phyloP scores from a whole-genome alignment of 1,284 basidiomycete species.

The Puccinia novopanici region DNA sequence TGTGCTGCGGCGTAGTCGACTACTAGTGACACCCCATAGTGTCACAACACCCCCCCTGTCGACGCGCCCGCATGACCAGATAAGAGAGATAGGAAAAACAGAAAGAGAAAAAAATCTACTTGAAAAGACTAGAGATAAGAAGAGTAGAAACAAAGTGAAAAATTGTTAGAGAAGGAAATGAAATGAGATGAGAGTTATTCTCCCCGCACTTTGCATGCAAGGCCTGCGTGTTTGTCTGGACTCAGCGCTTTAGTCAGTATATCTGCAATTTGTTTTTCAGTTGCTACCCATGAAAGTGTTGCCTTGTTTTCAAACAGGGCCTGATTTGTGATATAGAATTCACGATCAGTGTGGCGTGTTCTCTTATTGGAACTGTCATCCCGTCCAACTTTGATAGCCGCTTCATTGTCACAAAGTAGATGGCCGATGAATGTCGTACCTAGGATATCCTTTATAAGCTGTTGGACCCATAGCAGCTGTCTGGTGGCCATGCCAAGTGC shows the following conservation, averaged over 20 bases:
- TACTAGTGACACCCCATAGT: no score
- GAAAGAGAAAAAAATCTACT: neutral
- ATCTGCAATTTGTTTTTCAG: neutral
- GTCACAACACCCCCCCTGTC: neutral
- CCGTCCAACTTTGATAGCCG: neutral
- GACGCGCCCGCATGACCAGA: no score
- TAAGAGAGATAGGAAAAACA: no score
- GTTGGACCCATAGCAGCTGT: no score
- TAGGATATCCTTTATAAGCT: no score
- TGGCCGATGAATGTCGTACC: neutral
- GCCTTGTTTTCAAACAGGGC: neutral
- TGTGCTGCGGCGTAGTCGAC: no score
- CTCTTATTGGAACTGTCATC: slow-evolving; percentile 9
- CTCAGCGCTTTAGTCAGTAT: neutral
- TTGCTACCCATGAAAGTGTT: neutral
- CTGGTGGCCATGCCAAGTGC: no score
- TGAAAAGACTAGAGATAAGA: neutral
- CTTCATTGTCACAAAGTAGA: neutral
- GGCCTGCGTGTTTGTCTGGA: slow-evolving; percentile 1
- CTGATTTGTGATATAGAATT: slow-evolving; percentile 18
- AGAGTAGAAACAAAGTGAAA: neutral
- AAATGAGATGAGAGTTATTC: neutral
- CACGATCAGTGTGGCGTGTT: neutral
- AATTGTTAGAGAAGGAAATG: neutral
- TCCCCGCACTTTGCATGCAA: neutral